phyloP scores from a whole-genome alignment of 1,139 yeast species.

The Williopsis jadinii region DNA sequence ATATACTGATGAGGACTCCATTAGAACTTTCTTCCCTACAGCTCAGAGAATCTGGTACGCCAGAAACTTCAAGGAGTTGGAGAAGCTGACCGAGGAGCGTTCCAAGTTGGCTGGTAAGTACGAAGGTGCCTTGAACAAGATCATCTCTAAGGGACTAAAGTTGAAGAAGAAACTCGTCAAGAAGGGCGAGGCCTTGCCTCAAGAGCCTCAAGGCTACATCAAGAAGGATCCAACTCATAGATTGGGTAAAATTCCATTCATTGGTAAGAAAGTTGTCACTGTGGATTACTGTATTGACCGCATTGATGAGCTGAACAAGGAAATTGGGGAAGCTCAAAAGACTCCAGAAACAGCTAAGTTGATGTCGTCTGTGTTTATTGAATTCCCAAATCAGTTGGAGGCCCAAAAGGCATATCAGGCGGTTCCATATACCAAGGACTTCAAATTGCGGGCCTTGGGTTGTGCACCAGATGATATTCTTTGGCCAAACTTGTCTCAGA shows the following conservation, averaged over 20 bases:
- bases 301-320: constrained; percentile 46
- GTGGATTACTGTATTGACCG: constrained; percentile 50
- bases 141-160: constrained; percentile 50
- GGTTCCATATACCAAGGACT: constrained; percentile 31
- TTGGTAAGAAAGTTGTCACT: constrained; percentile 49
- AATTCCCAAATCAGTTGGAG: constrained; percentile 60
- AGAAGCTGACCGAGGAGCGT: constrained; percentile 49
- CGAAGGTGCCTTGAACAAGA: constrained; percentile 52
- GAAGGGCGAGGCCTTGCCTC: constrained; percentile 41
- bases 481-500: constrained; percentile 60
- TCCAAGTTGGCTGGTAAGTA: constrained; percentile 45
- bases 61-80: constrained; percentile 48
- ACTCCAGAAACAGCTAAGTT: constrained; percentile 37
- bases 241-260: constrained; percentile 34
- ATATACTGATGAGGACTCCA: constrained; percentile 41
- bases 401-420: constrained; percentile 70
- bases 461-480: constrained; percentile 54
- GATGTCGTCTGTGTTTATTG: constrained; percentile 57
- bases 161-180: constrained; percentile 48
- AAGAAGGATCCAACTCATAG: constrained; percentile 67
- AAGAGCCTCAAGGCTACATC: constrained; percentile 44
- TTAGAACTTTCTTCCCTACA: constrained; percentile 53
- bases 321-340: constrained; percentile 46
- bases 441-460: constrained; percentile 42
- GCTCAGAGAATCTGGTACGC: constrained; percentile 58